Percentiles rank a stretch among this genome's conserved stretches.
Evolutionary conservation across 2,329 filamentous ascomycete genomes (phyloP).

Genomic region (Hypoxylon sp.): DNA sequence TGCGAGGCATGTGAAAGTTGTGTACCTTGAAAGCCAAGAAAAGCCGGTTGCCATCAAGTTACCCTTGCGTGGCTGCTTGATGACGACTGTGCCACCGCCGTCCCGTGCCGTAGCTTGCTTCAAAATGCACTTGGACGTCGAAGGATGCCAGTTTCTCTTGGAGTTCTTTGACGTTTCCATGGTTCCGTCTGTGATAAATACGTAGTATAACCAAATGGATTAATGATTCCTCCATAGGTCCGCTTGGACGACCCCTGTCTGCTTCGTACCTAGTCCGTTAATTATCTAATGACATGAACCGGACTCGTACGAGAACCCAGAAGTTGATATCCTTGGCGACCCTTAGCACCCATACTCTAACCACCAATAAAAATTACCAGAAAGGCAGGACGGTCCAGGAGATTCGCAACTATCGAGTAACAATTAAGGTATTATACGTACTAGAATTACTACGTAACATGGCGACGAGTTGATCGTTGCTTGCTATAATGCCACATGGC

Average conservation of each 20-base stretch:
- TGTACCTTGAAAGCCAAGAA: slow-evolving; percentile 27
- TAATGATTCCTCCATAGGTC: slow-evolving; percentile 21
- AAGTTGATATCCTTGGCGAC: slow-evolving; percentile 22
- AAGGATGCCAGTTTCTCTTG: background rate
- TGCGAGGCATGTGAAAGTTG: slow-evolving; percentile 35
- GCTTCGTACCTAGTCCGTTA: background rate
- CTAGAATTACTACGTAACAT: slow-evolving; percentile 3
- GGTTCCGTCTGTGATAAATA: slow-evolving; percentile 25
- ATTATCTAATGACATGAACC: slow-evolving; percentile 11
- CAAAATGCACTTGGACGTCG: slow-evolving; percentile 9
- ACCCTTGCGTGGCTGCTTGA: slow-evolving; percentile 25
- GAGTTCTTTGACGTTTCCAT: slow-evolving; percentile 3
- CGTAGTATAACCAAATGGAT: slow-evolving; percentile 14
- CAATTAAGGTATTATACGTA: slow-evolving; percentile 10
- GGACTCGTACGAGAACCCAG: slow-evolving; percentile 34
- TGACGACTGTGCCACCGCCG: slow-evolving; percentile 32
- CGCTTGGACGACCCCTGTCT: slow-evolving; percentile 1
- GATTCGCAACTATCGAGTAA: slow-evolving; percentile 19
- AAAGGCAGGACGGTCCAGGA: slow-evolving; percentile 1
- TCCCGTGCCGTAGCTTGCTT: slow-evolving; percentile 14
- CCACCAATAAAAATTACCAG: slow-evolving; percentile 22
- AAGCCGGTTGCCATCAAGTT: slow-evolving; percentile 8
- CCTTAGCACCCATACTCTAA: background rate
- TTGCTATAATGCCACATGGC: slow-evolving; percentile 41
- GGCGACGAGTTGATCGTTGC: slow-evolving; percentile 29